phyloP scores from a whole-genome alignment of 495 filamentous ascomycete species.

The Xylaria bambusicola region DNA sequence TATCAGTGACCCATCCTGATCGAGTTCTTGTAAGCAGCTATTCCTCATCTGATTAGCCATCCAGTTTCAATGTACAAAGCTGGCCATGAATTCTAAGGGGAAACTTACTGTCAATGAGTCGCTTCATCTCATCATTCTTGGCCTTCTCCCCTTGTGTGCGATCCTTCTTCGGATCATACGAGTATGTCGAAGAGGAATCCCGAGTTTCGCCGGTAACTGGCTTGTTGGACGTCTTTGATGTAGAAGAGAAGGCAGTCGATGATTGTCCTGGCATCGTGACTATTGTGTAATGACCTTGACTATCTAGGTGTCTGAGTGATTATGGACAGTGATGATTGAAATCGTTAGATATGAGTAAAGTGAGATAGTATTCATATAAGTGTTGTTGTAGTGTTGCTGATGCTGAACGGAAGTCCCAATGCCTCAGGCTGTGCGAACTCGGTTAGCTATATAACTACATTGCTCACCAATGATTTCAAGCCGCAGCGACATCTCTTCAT shows the following conservation, averaged over 20 bases:
- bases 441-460: constrained; percentile 1
- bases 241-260: constrained; percentile 3
- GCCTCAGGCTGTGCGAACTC: constrained; percentile 3
- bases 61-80: not conserved
- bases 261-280: constrained; percentile 12
- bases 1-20: constrained; percentile 15
- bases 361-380: not conserved
- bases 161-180: constrained; percentile 11
- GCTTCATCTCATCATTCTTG: constrained; percentile 3
- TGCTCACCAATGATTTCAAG: not conserved
- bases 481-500: not conserved
- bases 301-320: too few species aligned
- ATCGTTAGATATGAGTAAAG: not conserved
- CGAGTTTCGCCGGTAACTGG: not conserved
- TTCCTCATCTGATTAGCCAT: not conserved
- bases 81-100: not conserved
- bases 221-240: not conserved
- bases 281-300: not conserved
- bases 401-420: not conserved
- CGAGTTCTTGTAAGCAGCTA: constrained; percentile 7
- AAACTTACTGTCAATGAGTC: constrained; percentile 5
- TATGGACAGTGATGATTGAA: not conserved
- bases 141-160: not conserved
- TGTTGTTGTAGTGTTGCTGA: not conserved
- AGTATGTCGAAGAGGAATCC: constrained; percentile 17